These are phyloP conservation scores for Coemansia sp. DNA, from an alignment of 192 early-diverging fungal genomes.

Conservation along the genomic window DNA sequence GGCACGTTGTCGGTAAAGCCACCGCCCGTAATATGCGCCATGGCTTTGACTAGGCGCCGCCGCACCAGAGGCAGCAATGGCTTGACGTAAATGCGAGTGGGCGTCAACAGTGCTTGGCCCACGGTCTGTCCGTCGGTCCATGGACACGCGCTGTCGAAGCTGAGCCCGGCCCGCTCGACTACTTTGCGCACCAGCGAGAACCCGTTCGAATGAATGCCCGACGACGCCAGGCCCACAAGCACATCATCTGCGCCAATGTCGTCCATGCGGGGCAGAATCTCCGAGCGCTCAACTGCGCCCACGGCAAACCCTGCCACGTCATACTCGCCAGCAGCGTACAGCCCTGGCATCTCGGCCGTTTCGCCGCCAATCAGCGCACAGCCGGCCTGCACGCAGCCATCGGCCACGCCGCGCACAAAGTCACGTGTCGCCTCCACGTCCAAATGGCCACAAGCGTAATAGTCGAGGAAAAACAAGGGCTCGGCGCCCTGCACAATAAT, in stretches of 20 bases:
- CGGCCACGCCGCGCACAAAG: constrained; percentile 91
- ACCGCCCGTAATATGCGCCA: constrained; percentile 98
- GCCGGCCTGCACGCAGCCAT: constrained; percentile 86
- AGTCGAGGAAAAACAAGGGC: constrained; percentile 98
- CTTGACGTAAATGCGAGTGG: constrained; percentile 96
- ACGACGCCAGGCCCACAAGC: constrained; percentile 89
- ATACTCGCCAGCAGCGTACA: constrained; percentile 83
- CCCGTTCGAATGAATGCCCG: constrained; percentile 98
- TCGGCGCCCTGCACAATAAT: constrained; percentile 98
- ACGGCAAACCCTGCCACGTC: constrained; percentile 98
- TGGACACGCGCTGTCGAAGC: constrained; percentile 79
- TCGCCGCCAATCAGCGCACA: constrained; percentile 98
- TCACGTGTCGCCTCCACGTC: constrained; percentile 88
- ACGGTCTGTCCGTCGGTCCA: constrained; percentile 60
- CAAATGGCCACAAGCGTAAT: constrained; percentile 93
- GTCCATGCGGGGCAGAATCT: constrained; percentile 82
- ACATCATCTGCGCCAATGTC: constrained; percentile 78
- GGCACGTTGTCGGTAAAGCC: constrained; percentile 99
- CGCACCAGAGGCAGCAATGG: constrained; percentile 82
- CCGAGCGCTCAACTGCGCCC: constrained; percentile 88
- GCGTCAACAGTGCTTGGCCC: constrained; percentile 84
- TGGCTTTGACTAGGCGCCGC: constrained; percentile 77
- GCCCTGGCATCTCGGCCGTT: constrained; percentile 99
- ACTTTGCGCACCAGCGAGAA: constrained; percentile 96
- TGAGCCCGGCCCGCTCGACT: constrained; percentile 71